These are phyloP conservation scores for Cinchona pubescens DNA, from an alignment of 257 asterid genomes.

Conservation along the genomic window DNA sequence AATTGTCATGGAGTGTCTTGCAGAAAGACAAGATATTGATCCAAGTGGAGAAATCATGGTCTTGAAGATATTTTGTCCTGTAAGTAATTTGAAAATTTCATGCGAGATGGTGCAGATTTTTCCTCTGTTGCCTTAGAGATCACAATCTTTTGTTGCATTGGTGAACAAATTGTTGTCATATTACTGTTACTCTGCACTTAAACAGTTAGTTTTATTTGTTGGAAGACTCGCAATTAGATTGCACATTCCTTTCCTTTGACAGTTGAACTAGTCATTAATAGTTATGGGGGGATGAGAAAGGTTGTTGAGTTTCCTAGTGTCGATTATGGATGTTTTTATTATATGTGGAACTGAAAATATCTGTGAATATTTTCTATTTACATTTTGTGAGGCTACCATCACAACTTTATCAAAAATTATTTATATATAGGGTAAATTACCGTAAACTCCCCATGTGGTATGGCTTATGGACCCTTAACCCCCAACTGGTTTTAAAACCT, in stretches of 20 bases:
- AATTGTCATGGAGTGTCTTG: slow-evolving; percentile 66
- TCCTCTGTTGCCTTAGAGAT: background rate
- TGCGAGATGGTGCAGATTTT: background rate
- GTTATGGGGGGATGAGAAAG: background rate
- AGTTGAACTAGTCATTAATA: background rate
- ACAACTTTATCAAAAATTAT: background rate
- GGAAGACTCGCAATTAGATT: background rate
- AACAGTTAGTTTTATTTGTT: background rate
- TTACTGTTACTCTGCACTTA: background rate
- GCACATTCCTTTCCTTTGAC: background rate
- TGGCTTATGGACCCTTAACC: too few species aligned
- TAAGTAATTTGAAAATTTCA: slow-evolving; percentile 32
- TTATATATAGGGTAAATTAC: too few species aligned
- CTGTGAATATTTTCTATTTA: background rate
- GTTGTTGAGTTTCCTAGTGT: background rate
- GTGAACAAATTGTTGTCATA: background rate
- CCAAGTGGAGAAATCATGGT: slow-evolving; percentile 78
- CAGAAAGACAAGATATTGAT: slow-evolving; percentile 59
- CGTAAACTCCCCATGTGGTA: too few species aligned
- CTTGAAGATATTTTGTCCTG: slow-evolving; percentile 72
- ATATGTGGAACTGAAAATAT: background rate
- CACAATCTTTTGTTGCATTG: background rate
- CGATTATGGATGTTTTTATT: background rate
- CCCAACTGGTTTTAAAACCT: too few species aligned
- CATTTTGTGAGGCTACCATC: background rate